Conservation (phyloP, 371 early-diverging fungal genomes). For the Actinomucor elegans region DNA sequence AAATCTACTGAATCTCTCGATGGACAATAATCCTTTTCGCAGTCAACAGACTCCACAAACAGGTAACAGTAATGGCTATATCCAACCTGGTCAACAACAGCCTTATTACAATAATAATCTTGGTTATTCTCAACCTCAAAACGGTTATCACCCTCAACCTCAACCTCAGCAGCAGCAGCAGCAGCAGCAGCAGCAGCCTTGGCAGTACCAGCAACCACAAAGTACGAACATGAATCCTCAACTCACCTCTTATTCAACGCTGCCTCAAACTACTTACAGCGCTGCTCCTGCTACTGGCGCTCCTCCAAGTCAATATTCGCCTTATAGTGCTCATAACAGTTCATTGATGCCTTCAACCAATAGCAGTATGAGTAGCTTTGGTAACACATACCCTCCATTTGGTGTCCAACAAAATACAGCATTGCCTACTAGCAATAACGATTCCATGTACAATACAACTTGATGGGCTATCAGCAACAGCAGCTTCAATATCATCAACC, state of each 20-base stretch:
- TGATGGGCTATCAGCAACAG: neutral
- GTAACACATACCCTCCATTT: neutral
- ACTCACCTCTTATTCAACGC: neutral
- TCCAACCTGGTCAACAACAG: neutral
- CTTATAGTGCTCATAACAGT: constrained; percentile 9
- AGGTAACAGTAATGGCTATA: neutral
- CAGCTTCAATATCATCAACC: constrained; percentile 1
- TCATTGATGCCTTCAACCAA: neutral
- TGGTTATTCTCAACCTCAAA: too few relatives aligned
- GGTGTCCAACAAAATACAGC: neutral
- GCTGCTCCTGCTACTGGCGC: too few relatives aligned
- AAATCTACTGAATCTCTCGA: neutral
- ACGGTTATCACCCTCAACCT: neutral
- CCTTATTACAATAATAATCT: too few relatives aligned
- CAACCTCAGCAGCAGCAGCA: constrained; percentile 18
- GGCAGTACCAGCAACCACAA: constrained; percentile 11
- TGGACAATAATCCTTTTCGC: constrained; percentile 41
- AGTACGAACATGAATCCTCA: constrained; percentile 1
- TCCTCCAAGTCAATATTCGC: constrained; percentile 19
- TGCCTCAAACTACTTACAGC: constrained; percentile 13
- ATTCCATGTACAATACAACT: neutral
- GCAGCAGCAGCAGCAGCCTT: constrained; percentile 6
- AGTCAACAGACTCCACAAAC: constrained; percentile 4
- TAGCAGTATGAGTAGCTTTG: neutral
- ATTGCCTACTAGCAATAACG: neutral